Conservation (phyloP, 352 stramenopile genomes). For the Phytopythium ostracodes region DNA sequence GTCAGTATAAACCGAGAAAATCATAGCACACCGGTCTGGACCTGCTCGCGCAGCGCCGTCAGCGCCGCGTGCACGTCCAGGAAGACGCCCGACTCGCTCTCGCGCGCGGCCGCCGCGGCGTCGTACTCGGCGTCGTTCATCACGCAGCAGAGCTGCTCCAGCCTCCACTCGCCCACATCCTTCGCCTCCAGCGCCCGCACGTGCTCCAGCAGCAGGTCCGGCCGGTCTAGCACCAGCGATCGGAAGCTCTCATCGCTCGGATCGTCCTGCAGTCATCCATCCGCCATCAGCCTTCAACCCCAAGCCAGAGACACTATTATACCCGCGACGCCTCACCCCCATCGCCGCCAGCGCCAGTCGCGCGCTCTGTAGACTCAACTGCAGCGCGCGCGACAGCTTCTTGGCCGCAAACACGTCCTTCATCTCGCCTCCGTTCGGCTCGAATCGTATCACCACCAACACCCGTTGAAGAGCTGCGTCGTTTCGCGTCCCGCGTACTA, state of each 20-base stretch:
- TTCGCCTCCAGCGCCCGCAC: conserved; percentile 19
- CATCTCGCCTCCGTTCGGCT: conserved; percentile 23
- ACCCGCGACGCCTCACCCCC: conserved; percentile 16
- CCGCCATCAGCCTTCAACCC: background rate
- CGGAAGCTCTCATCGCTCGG: conserved; percentile 45
- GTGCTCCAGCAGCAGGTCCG: conserved; percentile 30
- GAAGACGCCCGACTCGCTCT: conserved; percentile 63
- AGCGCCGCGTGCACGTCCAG: conserved; percentile 48
- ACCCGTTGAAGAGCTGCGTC: background rate
- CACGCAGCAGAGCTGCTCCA: conserved; percentile 43
- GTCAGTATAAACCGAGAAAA: background rate
- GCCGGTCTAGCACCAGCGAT: conserved; percentile 31
- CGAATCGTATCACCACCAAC: too few relatives aligned
- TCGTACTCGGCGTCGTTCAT: conserved; percentile 57
- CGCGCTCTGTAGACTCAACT: conserved; percentile 41
- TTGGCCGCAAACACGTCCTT: conserved; percentile 50
- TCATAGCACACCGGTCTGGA: conserved; percentile 22
- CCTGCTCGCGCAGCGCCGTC: conserved; percentile 22
- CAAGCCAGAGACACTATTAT: too few relatives aligned
- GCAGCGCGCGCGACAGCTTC: conserved; percentile 45
- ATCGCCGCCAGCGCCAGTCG: conserved; percentile 20
- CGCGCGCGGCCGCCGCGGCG: conserved; percentile 36
- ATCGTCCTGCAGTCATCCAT: conserved; percentile 14
- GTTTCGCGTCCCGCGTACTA: conserved; percentile 7
- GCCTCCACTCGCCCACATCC: conserved; percentile 27